These are phyloP conservation scores for Pontederia paniculata DNA, from an alignment of 176 grass and related monocot species.

Conservation along the genomic window DNA sequence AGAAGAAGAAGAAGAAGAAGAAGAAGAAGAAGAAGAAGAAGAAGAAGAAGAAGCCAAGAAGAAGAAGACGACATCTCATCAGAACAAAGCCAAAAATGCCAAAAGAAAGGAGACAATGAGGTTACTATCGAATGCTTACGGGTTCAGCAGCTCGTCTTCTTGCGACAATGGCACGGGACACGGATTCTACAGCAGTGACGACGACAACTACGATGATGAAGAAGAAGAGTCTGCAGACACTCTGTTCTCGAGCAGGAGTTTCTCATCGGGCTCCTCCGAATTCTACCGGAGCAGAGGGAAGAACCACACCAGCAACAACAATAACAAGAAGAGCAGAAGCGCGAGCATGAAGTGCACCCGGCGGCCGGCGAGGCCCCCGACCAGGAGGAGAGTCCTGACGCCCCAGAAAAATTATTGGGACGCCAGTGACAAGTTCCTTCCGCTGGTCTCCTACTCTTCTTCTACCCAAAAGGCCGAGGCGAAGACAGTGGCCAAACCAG, in stretches of 20 bases:
- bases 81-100: constrained; percentile 22
- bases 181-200: constrained; percentile 11
- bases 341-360: constrained; percentile 8
- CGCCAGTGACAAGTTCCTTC: neutral
- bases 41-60: no score
- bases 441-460: neutral
- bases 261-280: constrained; percentile 67
- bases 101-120: neutral
- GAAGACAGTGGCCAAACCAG: no score
- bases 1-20: no score
- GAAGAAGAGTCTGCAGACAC: constrained; percentile 18
- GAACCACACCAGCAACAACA: neutral
- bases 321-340: constrained; percentile 10
- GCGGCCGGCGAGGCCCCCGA: constrained; percentile 6
- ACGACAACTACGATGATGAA: constrained; percentile 15
- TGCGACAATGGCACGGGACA: constrained; percentile 33
- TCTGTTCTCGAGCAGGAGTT: constrained; percentile 62
- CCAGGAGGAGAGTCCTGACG: constrained; percentile 12
- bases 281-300: constrained; percentile 28
- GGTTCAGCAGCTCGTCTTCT: constrained; percentile 31
- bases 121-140: constrained; percentile 16
- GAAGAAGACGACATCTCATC: neutral
- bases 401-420: constrained; percentile 43
- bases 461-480: neutral
- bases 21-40: no score